Conservation (phyloP, 805 yeast genomes). For the Yarrowia alimentaria region DNA sequence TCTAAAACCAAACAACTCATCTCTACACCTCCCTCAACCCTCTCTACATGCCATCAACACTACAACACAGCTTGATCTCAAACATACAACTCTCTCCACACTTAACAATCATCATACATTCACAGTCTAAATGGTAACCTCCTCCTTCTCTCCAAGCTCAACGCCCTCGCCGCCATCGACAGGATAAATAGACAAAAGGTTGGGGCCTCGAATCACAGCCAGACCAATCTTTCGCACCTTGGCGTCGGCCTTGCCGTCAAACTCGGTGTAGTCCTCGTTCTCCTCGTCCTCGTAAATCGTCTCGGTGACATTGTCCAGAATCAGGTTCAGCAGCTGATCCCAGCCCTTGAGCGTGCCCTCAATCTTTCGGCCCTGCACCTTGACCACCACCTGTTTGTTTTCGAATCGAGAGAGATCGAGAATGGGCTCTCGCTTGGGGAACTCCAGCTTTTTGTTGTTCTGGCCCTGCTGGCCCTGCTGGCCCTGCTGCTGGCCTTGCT, state of each 20-base stretch:
- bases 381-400: slow-evolving; percentile 70
- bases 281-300: slow-evolving; percentile 39
- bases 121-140: slow-evolving; percentile 24
- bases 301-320: slow-evolving; percentile 63
- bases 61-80: too few relatives aligned
- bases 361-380: slow-evolving; percentile 79
- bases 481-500: slow-evolving; percentile 34
- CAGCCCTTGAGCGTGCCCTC: slow-evolving; percentile 82
- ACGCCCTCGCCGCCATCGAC: slow-evolving; percentile 67
- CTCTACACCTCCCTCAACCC: too few relatives aligned
- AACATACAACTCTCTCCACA: too few relatives aligned
- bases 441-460: slow-evolving; percentile 46
- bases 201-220: slow-evolving; percentile 84
- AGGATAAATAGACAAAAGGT: slow-evolving; percentile 67
- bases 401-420: slow-evolving; percentile 73
- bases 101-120: too few relatives aligned
- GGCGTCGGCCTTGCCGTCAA: slow-evolving; percentile 52
- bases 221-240: slow-evolving; percentile 68
- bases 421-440: slow-evolving; percentile 90
- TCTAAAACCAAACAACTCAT: too few relatives aligned
- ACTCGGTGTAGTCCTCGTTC: slow-evolving; percentile 57
- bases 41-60: too few relatives aligned
- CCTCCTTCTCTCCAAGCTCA: slow-evolving; percentile 27
- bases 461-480: slow-evolving; percentile 33
- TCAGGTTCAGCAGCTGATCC: slow-evolving; percentile 91